Percentiles rank a stretch among this genome's conserved stretches.
Evolutionary conservation across 257 asterid species (phyloP).

Genomic region (Handroanthus guayacan): DNA sequence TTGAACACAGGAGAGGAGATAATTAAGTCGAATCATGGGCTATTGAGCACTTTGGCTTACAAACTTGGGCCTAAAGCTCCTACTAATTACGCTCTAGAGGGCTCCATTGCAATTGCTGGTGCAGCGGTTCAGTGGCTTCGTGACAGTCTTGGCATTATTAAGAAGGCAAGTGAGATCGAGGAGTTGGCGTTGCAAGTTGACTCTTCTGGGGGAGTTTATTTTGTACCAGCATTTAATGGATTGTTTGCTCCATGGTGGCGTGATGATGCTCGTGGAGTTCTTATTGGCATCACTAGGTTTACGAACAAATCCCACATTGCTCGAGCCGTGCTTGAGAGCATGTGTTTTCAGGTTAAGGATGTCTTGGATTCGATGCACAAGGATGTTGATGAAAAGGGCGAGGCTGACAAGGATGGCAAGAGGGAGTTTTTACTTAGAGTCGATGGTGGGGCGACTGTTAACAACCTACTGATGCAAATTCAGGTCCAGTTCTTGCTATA

Average conservation of each 20-base stretch:
- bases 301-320: conserved; percentile 95
- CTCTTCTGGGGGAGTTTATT: conserved; percentile 84
- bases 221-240: conserved; percentile 96
- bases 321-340: conserved; percentile 95
- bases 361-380: conserved; percentile 94
- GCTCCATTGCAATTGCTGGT: conserved; percentile 97
- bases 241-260: conserved; percentile 99
- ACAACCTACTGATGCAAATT: conserved; percentile 92
- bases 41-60: conserved; percentile 80
- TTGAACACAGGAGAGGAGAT: conserved; percentile 78
- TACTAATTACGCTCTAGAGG: conserved; percentile 86
- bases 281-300: conserved; percentile 90
- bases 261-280: conserved; percentile 94
- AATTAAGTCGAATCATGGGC: conserved; percentile 72
- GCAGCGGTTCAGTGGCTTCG: conserved; percentile 99
- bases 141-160: conserved; percentile 88
- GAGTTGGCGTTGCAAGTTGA: conserved; percentile 79
- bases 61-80: conserved; percentile 91
- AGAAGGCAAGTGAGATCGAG: conserved; percentile 84
- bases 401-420: conserved; percentile 46
- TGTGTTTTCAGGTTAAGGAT: conserved; percentile 96
- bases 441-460: conserved; percentile 93
- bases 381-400: conserved; percentile 77
- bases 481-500: conserved; percentile 58
- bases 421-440: conserved; percentile 86